Evolutionary conservation across 2,329 filamentous ascomycete genomes (phyloP), one percentile per base, ranked within the genome.

Genomic region (Teratosphaeria epicoccoides): DNA sequence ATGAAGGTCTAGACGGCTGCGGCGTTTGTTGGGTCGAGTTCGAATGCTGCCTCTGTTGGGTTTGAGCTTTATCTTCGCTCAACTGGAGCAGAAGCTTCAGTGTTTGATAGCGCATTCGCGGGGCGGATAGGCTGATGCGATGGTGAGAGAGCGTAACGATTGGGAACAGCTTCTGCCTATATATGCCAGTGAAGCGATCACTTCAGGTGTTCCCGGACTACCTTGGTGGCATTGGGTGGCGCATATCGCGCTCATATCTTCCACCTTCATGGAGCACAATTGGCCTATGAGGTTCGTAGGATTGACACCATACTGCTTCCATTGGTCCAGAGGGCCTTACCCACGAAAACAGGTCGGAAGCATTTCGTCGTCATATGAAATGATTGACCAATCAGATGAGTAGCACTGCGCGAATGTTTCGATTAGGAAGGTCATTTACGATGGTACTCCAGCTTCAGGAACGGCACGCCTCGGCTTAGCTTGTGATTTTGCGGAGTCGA

Each of bases 61-160:
- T 48, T 29, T 48, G 25, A 14, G 9, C 25, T 37, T 48, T 48
- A 14, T 23, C n/a, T 37, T 48, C 46, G 46, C 37, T 37, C 28
- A 52, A 44, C 23, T 47, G 43, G 28, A 51, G 45, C 29, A 54
- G 29, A 7, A 54, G 52, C 48, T 51, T 51, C 43, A 54, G 49
- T 10, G 49, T 54, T 45, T 54, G 52, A 24, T 54, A 54, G 24
- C 52, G 48, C 52, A 54, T 54, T 45, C 33, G 33, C 37, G 37
- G 22, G 3, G 25, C 11, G 9, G 11, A 9, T 14, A 11, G 25
- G 17, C 3, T 23, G 44, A 24, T 2, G 11, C 12, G 1, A 14
- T 4, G 1, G 3, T 4, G n/a, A 4, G 44, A 7, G 23, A 2
- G 6, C 4, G 11, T 7, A 43, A 10, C 11, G n/a, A 17, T 17